Conservation (phyloP, 495 filamentous ascomycete genomes). For the Hypoxylon cercidicola region DNA sequence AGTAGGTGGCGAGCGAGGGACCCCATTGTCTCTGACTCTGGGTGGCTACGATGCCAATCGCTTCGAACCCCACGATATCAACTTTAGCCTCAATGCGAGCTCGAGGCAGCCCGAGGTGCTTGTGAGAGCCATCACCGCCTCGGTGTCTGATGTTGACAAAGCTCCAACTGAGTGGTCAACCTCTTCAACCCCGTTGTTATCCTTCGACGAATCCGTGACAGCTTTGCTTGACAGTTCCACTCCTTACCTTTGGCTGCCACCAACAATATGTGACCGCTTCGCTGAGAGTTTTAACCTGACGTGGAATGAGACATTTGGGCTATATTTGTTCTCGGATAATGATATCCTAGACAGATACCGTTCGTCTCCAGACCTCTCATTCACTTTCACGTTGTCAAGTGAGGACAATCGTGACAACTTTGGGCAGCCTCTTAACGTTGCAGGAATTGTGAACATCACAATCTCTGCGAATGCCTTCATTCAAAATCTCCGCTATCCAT, state of each 20-base stretch:
- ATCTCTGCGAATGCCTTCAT: conserved; percentile 73
- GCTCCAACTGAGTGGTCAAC: conserved; percentile 56
- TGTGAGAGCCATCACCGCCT: conserved; percentile 65
- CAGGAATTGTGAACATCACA: conserved; percentile 67
- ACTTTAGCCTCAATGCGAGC: conserved; percentile 61
- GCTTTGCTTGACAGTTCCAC: conserved; percentile 74
- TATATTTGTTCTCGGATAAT: conserved; percentile 52
- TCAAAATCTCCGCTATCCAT: conserved; percentile 66
- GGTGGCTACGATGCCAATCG: conserved; percentile 72
- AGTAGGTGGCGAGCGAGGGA: conserved; percentile 52
- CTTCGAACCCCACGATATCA: conserved; percentile 63
- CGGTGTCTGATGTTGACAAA: conserved; percentile 51
- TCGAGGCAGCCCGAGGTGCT: conserved; percentile 61
- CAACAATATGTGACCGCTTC: conserved; percentile 68
- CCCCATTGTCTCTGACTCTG: conserved; percentile 66
- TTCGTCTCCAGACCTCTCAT: conserved; percentile 59
- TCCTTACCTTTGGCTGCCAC: conserved; percentile 74
- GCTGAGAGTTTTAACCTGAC: conserved; percentile 67
- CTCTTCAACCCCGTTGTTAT: conserved; percentile 50
- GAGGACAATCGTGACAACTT: conserved; percentile 57
- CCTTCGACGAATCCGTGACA: conserved; percentile 57
- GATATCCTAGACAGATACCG: conserved; percentile 50
- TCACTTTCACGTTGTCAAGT: conserved; percentile 69
- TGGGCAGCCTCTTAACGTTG: conserved; percentile 52
- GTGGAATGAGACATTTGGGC: conserved; percentile 61